phyloP scores from a whole-genome alignment of 2,329 filamentous ascomycete species.

The Trichoderma sp. region DNA sequence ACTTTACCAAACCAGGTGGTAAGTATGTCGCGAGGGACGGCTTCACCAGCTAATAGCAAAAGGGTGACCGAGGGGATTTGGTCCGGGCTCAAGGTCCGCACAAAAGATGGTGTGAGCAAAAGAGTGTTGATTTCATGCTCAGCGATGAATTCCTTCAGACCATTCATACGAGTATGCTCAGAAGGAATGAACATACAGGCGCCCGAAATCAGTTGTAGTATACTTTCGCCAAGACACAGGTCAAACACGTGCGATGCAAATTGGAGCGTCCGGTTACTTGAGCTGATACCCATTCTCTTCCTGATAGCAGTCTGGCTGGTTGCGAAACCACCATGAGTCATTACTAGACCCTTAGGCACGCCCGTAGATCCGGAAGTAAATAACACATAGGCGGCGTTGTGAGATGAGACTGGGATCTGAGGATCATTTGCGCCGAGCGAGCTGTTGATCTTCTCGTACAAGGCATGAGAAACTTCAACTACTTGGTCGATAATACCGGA shows the following conservation, averaged over 20 bases:
- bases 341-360: slow-evolving; percentile 41
- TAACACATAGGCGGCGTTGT: slow-evolving; percentile 36
- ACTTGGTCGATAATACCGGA: neutral
- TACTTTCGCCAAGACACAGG: slow-evolving; percentile 17
- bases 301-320: neutral
- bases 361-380: slow-evolving; percentile 55
- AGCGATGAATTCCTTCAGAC: slow-evolving; percentile 15
- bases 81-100: neutral
- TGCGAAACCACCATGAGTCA: slow-evolving; percentile 20
- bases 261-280: slow-evolving; percentile 10
- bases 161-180: slow-evolving; percentile 15
- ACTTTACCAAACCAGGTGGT: slow-evolving; percentile 26
- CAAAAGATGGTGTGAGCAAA: slow-evolving; percentile 14
- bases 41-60: slow-evolving; percentile 18
- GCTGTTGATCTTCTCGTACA: neutral
- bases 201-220: slow-evolving; percentile 10
- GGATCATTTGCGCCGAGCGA: neutral
- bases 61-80: slow-evolving; percentile 7
- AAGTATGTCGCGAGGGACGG: neutral
- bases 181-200: slow-evolving; percentile 27
- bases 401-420: neutral
- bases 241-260: slow-evolving; percentile 24
- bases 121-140: neutral
- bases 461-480: neutral
- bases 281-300: neutral